These are phyloP conservation scores for Calamus simplicifolius DNA, from an alignment of 176 grass and related monocot genomes.

Conservation along the genomic window DNA sequence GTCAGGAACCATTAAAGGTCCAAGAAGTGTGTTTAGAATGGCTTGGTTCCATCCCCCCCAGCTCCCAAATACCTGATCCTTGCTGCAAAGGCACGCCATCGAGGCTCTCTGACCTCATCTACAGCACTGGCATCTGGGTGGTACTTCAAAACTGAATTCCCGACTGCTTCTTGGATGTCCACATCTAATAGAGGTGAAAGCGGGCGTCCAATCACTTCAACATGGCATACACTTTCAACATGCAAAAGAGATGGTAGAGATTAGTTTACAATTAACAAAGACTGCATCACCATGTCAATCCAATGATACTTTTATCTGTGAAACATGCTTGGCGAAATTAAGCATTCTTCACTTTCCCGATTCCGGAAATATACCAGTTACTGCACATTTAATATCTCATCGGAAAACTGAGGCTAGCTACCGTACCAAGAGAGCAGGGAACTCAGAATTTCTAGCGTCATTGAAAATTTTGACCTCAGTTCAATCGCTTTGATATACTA, in stretches of 20 bases:
- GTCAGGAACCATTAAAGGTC: constrained; percentile 23
- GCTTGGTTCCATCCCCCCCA: constrained; percentile 13
- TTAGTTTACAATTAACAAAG: neutral
- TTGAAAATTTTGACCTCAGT: too few species aligned
- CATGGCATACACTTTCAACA: constrained; percentile 56
- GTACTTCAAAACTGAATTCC: constrained; percentile 48
- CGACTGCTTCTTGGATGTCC: constrained; percentile 19
- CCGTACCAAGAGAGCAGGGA: too few species aligned
- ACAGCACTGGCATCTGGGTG: constrained; percentile 14
- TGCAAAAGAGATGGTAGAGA: constrained; percentile 6
- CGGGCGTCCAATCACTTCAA: constrained; percentile 51
- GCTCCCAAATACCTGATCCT: constrained; percentile 28
- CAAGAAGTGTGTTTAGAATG: constrained; percentile 25
- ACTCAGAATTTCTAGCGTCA: too few species aligned
- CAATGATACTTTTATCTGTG: neutral
- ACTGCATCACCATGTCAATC: too few species aligned
- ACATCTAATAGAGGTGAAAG: constrained; percentile 48
- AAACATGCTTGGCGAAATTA: constrained; percentile 2
- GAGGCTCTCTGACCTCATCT: constrained; percentile 12
- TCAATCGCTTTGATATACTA: too few species aligned
- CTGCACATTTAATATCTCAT: too few species aligned
- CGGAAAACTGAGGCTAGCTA: too few species aligned
- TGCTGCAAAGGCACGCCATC: constrained; percentile 30
- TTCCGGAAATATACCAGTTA: too few species aligned
- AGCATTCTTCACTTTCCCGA: too few species aligned